Evolutionary conservation across 768 basidiomycete species (phyloP), one percentile per base, ranked within the genome.

Genomic region (Udeniomyces megalosporus): DNA sequence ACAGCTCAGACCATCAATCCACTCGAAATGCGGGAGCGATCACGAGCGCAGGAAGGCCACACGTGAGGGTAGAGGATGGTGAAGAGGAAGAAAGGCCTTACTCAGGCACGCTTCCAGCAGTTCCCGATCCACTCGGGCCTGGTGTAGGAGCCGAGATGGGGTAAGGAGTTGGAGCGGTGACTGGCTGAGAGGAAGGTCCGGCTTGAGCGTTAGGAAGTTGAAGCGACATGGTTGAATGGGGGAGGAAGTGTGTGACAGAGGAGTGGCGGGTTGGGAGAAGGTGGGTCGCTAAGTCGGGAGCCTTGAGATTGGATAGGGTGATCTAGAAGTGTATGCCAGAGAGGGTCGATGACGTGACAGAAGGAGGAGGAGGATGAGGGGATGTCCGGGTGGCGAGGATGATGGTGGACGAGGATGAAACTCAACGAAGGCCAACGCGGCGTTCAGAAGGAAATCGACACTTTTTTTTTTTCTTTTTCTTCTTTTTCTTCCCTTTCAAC

Each of bases 81-180:
- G 11, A 11, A 31, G 45, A 58, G 34, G 32, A 58, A 48, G 47
- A 29, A 7, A 4, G 45, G 48, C 29, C 62, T 63, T 46, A 63
- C 62, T 63, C 62, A 24, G 62, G 62, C 22, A 63, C 62, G 11
- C 56, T 52, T 3, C 45, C 54, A 34, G 56, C 46, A 35, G 47
- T 31, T 3, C 26, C 50, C 17, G 26, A 15, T 28, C n/a, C 50
- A 52, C 56, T 48, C 17, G 58, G 34, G 20, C 56, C 62, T 11
- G 62, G 55, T 10, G 56, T 58, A 20, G 62, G 56, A 31, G 62
- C 56, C 5, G 62, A 22, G n/a, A 48, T 57, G 26, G 62, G 62
- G 45, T 34, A 35, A 31, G 42, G 14, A 17, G 60, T 17, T 17
- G 51, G 42, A 2, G 42, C n/a, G 47, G n/a, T n/a, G n/a, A n/a